Percentiles rank a stretch among this genome's conserved stretches.
Evolutionary conservation across 2,329 filamentous ascomycete genomes (phyloP).

Genomic region (Biscogniauxia marginata): DNA sequence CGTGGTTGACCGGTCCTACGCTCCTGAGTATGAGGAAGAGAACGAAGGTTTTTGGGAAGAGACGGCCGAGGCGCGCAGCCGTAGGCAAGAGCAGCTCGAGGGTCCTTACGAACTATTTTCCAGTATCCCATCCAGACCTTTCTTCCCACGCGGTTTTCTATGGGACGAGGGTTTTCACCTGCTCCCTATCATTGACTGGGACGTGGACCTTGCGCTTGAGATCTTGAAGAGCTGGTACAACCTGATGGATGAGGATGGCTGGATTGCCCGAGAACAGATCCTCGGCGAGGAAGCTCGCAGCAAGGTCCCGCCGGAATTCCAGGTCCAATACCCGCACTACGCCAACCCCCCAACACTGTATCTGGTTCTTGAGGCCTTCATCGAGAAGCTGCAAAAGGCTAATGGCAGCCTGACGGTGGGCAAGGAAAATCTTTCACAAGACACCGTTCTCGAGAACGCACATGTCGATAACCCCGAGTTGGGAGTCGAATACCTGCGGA

Average conservation of each 20-base stretch:
- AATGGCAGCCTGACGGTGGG: conserved; percentile 46
- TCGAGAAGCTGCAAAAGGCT: conserved; percentile 68
- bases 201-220: conserved; percentile 81
- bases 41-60: conserved; percentile 96
- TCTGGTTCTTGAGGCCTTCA: conserved; percentile 79
- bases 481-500: conserved; percentile 29
- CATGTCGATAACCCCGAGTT: conserved; percentile 58
- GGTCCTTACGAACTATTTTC: conserved; percentile 89
- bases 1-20: conserved; percentile 85
- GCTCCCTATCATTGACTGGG: conserved; percentile 88
- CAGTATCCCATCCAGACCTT: conserved; percentile 85
- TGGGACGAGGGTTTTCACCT: conserved; percentile 99
- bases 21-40: conserved; percentile 91
- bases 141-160: conserved; percentile 94
- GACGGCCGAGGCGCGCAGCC: conserved; percentile 72
- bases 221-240: conserved; percentile 95
- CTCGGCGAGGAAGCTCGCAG: conserved; percentile 86
- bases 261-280: conserved; percentile 96
- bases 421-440: conserved; percentile 43
- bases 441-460: conserved; percentile 53
- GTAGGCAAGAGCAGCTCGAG: conserved; percentile 67
- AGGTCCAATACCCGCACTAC: conserved; percentile 94
- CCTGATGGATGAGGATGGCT: conserved; percentile 93
- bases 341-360: conserved; percentile 96
- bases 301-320: conserved; percentile 92